These are phyloP conservation scores for Lepiota subincarnata DNA, from an alignment of 768 basidiomycete species.

Conservation along the genomic window DNA sequence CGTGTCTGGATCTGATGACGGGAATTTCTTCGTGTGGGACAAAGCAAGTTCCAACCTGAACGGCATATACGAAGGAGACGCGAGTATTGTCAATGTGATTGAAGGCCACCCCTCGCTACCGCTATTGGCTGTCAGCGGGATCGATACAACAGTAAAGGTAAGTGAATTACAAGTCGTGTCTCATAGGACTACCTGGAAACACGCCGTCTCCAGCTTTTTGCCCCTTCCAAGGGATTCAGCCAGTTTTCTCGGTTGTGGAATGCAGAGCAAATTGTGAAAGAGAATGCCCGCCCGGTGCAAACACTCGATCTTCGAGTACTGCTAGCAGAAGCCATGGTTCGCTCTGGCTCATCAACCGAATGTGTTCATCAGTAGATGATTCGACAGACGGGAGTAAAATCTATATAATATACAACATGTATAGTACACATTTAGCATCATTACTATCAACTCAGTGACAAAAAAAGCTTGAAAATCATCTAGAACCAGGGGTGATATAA, in stretches of 20 bases:
- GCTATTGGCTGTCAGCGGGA: slow-evolving; percentile 81
- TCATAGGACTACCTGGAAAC: neutral
- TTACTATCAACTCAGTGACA: slow-evolving; percentile 10
- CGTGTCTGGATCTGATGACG: slow-evolving; percentile 83
- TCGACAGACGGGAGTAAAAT: neutral
- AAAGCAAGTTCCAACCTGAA: slow-evolving; percentile 61
- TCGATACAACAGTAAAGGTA: slow-evolving; percentile 83
- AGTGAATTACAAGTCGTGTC: slow-evolving; percentile 6
- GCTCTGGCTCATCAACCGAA: slow-evolving; percentile 7
- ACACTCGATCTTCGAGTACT: slow-evolving; percentile 1
- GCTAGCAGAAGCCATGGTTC: slow-evolving; percentile 7
- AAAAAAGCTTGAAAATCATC: no score
- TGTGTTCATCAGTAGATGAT: slow-evolving; percentile 3
- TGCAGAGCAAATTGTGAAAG: slow-evolving; percentile 50
- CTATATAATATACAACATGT: slow-evolving; percentile 3
- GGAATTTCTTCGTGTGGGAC: slow-evolving; percentile 84
- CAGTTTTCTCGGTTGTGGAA: slow-evolving; percentile 51
- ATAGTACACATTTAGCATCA: slow-evolving; percentile 11
- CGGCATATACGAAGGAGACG: slow-evolving; percentile 83
- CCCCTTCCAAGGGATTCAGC: slow-evolving; percentile 45
- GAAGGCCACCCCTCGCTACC: slow-evolving; percentile 81
- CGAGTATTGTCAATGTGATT: slow-evolving; percentile 78
- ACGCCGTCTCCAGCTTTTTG: slow-evolving; percentile 50
- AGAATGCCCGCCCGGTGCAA: slow-evolving; percentile 38
- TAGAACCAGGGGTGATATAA: slow-evolving; percentile 85